phyloP scores from a whole-genome alignment of 2,329 filamentous ascomycete genomes.

The Colletotrichum higginsianum region DNA sequence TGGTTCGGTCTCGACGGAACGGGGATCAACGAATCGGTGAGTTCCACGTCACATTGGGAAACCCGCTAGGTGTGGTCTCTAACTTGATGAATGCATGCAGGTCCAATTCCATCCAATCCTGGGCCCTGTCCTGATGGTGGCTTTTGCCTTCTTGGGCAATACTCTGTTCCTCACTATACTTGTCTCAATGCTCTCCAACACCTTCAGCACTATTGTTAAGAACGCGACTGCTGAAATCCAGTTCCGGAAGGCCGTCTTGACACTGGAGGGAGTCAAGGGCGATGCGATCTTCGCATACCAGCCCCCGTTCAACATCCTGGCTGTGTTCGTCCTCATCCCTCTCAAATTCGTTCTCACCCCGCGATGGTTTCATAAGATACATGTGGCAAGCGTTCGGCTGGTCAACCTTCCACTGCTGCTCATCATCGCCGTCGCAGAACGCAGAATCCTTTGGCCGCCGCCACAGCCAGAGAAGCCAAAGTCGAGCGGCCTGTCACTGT shows the following conservation, averaged over 20 bases:
- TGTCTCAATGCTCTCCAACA: constrained; percentile 89
- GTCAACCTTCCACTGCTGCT: constrained; percentile 84
- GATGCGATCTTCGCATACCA: constrained; percentile 88
- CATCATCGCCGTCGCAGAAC: constrained; percentile 79
- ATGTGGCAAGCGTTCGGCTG: constrained; percentile 81
- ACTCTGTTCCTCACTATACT: constrained; percentile 91
- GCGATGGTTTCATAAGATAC: constrained; percentile 92
- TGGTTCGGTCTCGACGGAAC: constrained; percentile 90
- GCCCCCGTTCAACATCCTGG: constrained; percentile 87
- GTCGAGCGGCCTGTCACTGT: constrained; percentile 45
- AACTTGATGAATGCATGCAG: constrained; percentile 51
- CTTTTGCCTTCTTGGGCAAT: constrained; percentile 89
- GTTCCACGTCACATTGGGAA: constrained; percentile 35
- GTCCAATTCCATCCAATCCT: constrained; percentile 84
- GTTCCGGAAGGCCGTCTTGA: constrained; percentile 84
- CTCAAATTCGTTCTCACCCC: constrained; percentile 84
- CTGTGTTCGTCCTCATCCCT: constrained; percentile 80
- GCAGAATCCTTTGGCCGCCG: constrained; percentile 74
- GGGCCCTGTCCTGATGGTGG: constrained; percentile 84
- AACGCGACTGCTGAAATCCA: constrained; percentile 89
- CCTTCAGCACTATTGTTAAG: constrained; percentile 82
- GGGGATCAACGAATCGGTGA: constrained; percentile 71
- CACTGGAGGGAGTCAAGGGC: constrained; percentile 87
- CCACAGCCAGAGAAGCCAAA: constrained; percentile 39
- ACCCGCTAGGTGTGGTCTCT: constrained; percentile 3